Evolutionary conservation across 2,329 filamentous ascomycete species (phyloP).

Genomic region (Ophiocordyceps camponoti-leonardi): DNA sequence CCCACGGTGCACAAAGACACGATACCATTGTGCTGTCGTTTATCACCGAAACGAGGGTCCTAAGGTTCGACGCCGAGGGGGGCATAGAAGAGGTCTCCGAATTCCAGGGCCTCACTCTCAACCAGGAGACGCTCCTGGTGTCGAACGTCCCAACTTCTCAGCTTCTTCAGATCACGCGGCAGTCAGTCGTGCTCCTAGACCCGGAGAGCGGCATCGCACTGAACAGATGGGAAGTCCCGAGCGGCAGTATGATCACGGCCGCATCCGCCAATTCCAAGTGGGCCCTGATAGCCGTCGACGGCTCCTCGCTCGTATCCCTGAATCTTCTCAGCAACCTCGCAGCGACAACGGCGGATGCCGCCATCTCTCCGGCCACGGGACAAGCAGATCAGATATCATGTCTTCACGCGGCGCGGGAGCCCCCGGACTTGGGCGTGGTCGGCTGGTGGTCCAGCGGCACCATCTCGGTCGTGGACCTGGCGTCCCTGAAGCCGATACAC

Average conservation of each 20-base stretch:
- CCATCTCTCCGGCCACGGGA: conserved; percentile 22
- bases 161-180: conserved; percentile 61
- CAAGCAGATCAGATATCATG: conserved; percentile 62
- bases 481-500: conserved; percentile 46
- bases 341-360: conserved; percentile 41
- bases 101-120: conserved; percentile 54
- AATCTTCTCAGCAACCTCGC: conserved; percentile 41
- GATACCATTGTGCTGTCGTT: conserved; percentile 72
- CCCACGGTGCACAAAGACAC: conserved; percentile 25
- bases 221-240: conserved; percentile 38
- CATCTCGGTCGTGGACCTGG: conserved; percentile 56
- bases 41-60: conserved; percentile 67
- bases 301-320: conserved; percentile 54
- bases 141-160: conserved; percentile 44
- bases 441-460: conserved; percentile 79
- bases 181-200: conserved; percentile 44
- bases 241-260: conserved; percentile 48
- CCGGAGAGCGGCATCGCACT: conserved; percentile 34
- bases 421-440: conserved; percentile 53
- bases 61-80: conserved; percentile 56
- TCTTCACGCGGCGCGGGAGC: conserved; percentile 51
- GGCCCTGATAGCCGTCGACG: conserved; percentile 59
- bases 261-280: conserved; percentile 57
- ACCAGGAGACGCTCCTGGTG: conserved; percentile 54
- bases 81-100: conserved; percentile 75